A percentile compares a stretch with the other conserved stretches of the same genome.
Conservation (phyloP, 192 early-diverging fungal species). For the Entophlyctis luteolus region DNA sequence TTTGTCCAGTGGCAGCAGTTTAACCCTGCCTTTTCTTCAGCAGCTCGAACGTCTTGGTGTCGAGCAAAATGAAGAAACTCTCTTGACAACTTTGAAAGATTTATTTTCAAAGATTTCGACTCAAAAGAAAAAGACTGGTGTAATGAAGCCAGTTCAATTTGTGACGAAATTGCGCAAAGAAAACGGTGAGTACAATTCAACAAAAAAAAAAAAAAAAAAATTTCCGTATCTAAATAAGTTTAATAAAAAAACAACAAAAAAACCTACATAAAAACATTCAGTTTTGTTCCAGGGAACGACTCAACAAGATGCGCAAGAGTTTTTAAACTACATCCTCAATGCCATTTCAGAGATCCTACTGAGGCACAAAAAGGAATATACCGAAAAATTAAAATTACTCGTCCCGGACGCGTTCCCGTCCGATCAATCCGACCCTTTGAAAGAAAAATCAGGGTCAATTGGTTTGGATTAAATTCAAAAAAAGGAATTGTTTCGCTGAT, state of each 20-base stretch:
- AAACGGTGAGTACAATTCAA: constrained; percentile 64
- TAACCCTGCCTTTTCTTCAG: constrained; percentile 4
- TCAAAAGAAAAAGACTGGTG: constrained; percentile 78
- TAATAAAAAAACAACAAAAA: neutral
- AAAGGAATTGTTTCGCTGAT: neutral
- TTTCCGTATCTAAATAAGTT: too few species aligned
- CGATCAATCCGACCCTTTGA: neutral
- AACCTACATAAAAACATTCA: too few species aligned
- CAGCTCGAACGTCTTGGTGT: neutral
- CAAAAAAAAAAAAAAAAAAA: too few species aligned
- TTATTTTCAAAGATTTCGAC: constrained; percentile 79
- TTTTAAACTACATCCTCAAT: constrained; percentile 91
- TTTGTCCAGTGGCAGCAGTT: neutral
- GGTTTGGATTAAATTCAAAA: neutral
- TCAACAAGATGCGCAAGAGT: constrained; percentile 99
- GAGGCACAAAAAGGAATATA: constrained; percentile 40
- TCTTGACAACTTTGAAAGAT: constrained; percentile 81
- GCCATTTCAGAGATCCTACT: constrained; percentile 77
- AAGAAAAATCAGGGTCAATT: constrained; percentile 1
- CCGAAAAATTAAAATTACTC: constrained; percentile 37
- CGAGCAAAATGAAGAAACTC: constrained; percentile 60
- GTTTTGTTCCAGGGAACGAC: constrained; percentile 84
- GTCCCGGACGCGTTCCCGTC: constrained; percentile 5
- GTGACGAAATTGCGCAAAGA: constrained; percentile 86
- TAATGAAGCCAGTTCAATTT: constrained; percentile 79